phyloP scores from a whole-genome alignment of 495 filamentous ascomycete genomes.

The Bombardia bombarda region DNA sequence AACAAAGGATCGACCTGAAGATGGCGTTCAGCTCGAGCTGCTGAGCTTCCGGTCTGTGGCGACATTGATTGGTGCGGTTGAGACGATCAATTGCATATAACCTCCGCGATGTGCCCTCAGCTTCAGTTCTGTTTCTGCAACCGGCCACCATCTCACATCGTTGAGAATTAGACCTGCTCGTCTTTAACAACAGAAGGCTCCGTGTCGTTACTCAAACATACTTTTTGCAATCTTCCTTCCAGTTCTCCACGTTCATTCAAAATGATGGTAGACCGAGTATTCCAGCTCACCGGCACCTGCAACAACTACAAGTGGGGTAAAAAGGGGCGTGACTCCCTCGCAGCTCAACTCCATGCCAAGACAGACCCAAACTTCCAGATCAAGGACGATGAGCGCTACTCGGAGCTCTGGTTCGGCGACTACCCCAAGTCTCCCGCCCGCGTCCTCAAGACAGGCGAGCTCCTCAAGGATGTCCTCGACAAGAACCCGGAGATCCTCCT shows the following conservation, averaged over 20 bases:
- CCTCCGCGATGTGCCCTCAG: too few species aligned
- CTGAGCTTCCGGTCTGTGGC: too few species aligned
- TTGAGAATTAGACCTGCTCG: too few species aligned
- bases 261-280: slow-evolving; percentile 24
- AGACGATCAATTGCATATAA: too few species aligned
- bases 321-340: slow-evolving; percentile 62
- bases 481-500: slow-evolving; percentile 55
- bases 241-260: not conserved
- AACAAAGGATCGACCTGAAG: too few species aligned
- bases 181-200: too few species aligned
- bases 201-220: too few species aligned
- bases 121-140: too few species aligned
- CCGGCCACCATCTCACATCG: too few species aligned
- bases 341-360: slow-evolving; percentile 58
- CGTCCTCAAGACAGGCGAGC: slow-evolving; percentile 52
- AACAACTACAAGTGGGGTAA: slow-evolving; percentile 61
- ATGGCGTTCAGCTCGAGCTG: too few species aligned
- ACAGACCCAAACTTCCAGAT: slow-evolving; percentile 60
- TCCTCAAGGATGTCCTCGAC: slow-evolving; percentile 57
- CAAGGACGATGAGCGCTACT: slow-evolving; percentile 57
- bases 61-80: too few species aligned
- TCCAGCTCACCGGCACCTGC: slow-evolving; percentile 45
- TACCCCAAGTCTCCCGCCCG: slow-evolving; percentile 65
- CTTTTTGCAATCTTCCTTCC: too few species aligned
- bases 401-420: slow-evolving; percentile 75